Evolutionary conservation across 1,139 yeast species (phyloP).

Genomic region (Saccharomyces pastorianus): DNA sequence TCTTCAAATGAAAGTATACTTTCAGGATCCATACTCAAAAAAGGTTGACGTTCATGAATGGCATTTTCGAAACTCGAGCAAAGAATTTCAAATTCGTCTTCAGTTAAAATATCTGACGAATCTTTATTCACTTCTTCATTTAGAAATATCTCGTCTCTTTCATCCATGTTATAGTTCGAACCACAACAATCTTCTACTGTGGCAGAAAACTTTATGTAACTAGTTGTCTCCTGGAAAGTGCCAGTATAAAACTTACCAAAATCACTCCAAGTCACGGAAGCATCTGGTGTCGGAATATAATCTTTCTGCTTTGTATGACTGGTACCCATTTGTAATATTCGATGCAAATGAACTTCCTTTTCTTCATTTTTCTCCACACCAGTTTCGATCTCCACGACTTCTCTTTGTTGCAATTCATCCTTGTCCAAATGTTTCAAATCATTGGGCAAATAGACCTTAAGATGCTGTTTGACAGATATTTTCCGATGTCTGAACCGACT

Average conservation of each 20-base stretch:
- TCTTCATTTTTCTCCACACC: constrained; percentile 98
- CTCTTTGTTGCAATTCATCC: constrained; percentile 65
- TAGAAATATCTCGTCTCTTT: constrained; percentile 67
- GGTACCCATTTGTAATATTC: constrained; percentile 42
- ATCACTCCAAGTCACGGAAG: constrained; percentile 74
- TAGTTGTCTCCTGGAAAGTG: constrained; percentile 60
- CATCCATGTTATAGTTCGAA: constrained; percentile 84
- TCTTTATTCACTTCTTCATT: constrained; percentile 34
- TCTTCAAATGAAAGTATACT: constrained; percentile 68
- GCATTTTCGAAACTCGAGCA: constrained; percentile 68
- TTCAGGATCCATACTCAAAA: constrained; percentile 72
- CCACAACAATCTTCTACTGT: constrained; percentile 93
- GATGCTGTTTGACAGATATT: constrained; percentile 74
- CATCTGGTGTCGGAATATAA: constrained; percentile 96
- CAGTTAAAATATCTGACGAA: constrained; percentile 41
- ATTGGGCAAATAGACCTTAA: constrained; percentile 65
- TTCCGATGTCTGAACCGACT: constrained; percentile 82
- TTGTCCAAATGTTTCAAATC: constrained; percentile 77
- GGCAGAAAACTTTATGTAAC: constrained; percentile 82
- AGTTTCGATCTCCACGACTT: constrained; percentile 82
- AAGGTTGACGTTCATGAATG: constrained; percentile 79
- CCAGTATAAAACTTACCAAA: constrained; percentile 65
- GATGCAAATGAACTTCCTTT: constrained; percentile 92
- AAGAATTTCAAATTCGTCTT: constrained; percentile 77
- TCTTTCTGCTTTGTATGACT: constrained; percentile 42